A percentile compares a stretch with the other conserved stretches of the same genome.
Evolutionary conservation across 345 rosid species (phyloP).

Genomic region (Brassica nigra): DNA sequence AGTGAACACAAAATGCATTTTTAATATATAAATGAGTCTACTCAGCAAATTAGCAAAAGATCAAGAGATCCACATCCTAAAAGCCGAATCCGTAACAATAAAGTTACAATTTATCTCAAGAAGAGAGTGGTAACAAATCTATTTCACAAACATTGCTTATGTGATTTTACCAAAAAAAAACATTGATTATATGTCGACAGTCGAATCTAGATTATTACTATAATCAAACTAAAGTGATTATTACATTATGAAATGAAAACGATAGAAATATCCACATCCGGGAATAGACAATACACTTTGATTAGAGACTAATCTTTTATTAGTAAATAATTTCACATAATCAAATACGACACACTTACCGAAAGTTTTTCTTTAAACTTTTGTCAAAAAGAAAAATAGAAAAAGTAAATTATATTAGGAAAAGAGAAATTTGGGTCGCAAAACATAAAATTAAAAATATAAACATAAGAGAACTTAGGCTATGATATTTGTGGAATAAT

Average conservation of each 20-base stretch:
- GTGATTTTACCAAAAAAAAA: background rate
- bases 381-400: slow-evolving; percentile 1
- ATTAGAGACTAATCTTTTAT: slow-evolving; percentile 9
- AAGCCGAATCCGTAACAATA: background rate
- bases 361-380: slow-evolving; percentile 3
- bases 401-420: background rate
- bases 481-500: too few relatives aligned
- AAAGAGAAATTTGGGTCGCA: too few relatives aligned
- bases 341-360: slow-evolving; percentile 14
- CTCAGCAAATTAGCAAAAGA: background rate
- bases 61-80: background rate
- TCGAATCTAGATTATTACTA: slow-evolving; percentile 15
- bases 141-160: slow-evolving; percentile 13
- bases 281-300: background rate
- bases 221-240: slow-evolving; percentile 8
- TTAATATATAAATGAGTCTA: background rate
- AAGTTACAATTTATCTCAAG: background rate
- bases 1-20: background rate
- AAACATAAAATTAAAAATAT: too few relatives aligned
- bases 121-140: background rate
- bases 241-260: slow-evolving; percentile 27
- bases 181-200: slow-evolving; percentile 17
- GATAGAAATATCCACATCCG: slow-evolving; percentile 28
- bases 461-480: too few relatives aligned
- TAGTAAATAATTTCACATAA: background rate